Conservation (phyloP, 2,329 filamentous ascomycete species). For the Colletotrichum sp. region DNA sequence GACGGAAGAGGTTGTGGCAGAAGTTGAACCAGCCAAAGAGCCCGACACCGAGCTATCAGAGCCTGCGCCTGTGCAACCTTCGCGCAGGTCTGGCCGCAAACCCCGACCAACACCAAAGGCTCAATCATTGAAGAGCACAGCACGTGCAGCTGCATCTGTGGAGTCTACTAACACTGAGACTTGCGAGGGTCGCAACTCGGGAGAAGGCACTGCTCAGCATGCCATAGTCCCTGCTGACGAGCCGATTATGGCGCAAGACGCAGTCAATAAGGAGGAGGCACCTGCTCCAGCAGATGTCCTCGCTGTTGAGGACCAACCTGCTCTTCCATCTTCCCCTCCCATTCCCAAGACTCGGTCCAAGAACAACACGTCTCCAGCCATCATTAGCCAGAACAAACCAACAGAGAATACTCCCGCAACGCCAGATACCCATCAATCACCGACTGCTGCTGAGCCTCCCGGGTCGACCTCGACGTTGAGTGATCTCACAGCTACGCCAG, state of each 20-base stretch:
- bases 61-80: not conserved
- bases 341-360: not conserved
- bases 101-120: slow-evolving; percentile 7
- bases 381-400: not conserved
- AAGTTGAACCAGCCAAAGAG: not conserved
- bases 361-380: not conserved
- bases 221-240: not conserved
- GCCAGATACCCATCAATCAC: not conserved
- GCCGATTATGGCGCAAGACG: not conserved
- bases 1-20: not conserved
- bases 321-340: slow-evolving; percentile 14
- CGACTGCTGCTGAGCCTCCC: not conserved
- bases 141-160: not conserved
- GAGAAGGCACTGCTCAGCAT: not conserved
- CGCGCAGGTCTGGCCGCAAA: slow-evolving; percentile 12
- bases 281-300: not conserved
- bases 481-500: slow-evolving; percentile 43
- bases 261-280: not conserved
- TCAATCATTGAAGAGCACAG: not conserved
- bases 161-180: not conserved
- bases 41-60: not conserved
- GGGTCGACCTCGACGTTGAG: slow-evolving; percentile 44
- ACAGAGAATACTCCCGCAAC: not conserved
- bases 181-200: not conserved
- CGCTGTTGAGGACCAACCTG: not conserved